These are phyloP conservation scores for Durusdinium trenchii DNA, from an alignment of 73 alveolate species.

Conservation along the genomic window DNA sequence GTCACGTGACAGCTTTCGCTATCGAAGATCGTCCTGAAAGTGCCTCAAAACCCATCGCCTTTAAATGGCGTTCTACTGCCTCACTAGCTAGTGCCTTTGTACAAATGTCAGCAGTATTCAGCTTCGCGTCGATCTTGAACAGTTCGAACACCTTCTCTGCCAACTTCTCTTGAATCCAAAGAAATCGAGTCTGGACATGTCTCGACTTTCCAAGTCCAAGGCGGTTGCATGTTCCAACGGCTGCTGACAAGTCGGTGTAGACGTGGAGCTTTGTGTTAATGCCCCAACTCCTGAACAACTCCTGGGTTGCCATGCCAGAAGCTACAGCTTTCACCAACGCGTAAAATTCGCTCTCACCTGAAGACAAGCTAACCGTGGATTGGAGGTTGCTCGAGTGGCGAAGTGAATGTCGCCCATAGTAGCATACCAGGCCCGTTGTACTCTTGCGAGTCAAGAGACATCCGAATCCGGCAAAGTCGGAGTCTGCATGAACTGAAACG, in stretches of 20 bases:
- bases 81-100: constrained; percentile 23
- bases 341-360: constrained; percentile 10
- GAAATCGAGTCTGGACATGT: neutral
- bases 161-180: constrained; percentile 47
- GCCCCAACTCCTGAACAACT: constrained; percentile 6
- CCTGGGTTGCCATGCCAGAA: neutral
- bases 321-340: neutral
- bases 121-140: neutral
- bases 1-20: too few species aligned
- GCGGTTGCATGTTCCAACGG: constrained; percentile 12
- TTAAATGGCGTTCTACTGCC: neutral
- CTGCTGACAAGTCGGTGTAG: constrained; percentile 20
- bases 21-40: neutral
- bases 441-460: neutral
- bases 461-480: constrained; percentile 37
- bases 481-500: neutral
- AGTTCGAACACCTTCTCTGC: neutral
- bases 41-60: neutral
- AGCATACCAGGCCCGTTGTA: neutral
- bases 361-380: neutral
- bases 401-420: neutral
- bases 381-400: constrained; percentile 4
- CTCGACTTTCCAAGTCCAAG: constrained; percentile 19
- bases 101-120: neutral
- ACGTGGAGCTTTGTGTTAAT: neutral